phyloP scores from a whole-genome alignment of 2,329 filamentous ascomycete genomes.

The Lasiodiplodia theobromae region DNA sequence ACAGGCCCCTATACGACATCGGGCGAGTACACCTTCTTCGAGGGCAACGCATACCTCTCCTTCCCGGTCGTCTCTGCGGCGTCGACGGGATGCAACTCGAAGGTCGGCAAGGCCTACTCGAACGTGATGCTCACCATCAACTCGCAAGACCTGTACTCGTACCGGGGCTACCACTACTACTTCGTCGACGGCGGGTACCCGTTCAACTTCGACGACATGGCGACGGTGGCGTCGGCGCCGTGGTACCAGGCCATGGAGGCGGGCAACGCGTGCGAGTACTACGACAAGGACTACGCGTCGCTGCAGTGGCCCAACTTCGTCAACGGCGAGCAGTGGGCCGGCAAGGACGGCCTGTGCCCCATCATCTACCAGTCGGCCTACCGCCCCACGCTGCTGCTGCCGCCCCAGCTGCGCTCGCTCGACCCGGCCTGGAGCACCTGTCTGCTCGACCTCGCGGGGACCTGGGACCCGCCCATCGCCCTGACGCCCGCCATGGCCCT shows the following conservation, averaged over 20 bases:
- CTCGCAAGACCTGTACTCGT: slow-evolving; percentile 10
- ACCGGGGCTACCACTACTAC: slow-evolving; percentile 16
- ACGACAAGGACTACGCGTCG: background rate
- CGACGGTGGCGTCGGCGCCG: background rate
- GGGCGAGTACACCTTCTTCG: slow-evolving; percentile 11
- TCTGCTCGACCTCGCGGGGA: slow-evolving; percentile 18
- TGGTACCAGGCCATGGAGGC: slow-evolving; percentile 16
- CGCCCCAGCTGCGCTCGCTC: slow-evolving; percentile 16
- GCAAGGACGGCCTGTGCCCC: background rate
- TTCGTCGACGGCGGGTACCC: slow-evolving; percentile 7
- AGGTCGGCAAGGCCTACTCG: background rate
- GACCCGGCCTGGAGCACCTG: slow-evolving; percentile 6
- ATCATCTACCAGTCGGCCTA: slow-evolving; percentile 18
- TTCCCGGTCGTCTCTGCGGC: slow-evolving; percentile 7
- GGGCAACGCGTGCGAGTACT: slow-evolving; percentile 10
- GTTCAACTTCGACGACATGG: slow-evolving; percentile 26
- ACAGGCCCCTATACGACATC: slow-evolving; percentile 14
- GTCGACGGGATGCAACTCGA: slow-evolving; percentile 2
- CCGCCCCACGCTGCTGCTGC: slow-evolving; percentile 3
- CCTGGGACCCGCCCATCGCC: slow-evolving; percentile 11
- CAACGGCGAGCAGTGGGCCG: slow-evolving; percentile 8
- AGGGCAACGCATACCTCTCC: slow-evolving; percentile 19
- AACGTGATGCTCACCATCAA: slow-evolving; percentile 19
- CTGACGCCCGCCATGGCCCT: slow-evolving; percentile 9
- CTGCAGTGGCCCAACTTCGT: slow-evolving; percentile 8